Base-by-base conservation (phyloP, 768 basidiomycete genomes). In the Serendipita sp. region DNA sequence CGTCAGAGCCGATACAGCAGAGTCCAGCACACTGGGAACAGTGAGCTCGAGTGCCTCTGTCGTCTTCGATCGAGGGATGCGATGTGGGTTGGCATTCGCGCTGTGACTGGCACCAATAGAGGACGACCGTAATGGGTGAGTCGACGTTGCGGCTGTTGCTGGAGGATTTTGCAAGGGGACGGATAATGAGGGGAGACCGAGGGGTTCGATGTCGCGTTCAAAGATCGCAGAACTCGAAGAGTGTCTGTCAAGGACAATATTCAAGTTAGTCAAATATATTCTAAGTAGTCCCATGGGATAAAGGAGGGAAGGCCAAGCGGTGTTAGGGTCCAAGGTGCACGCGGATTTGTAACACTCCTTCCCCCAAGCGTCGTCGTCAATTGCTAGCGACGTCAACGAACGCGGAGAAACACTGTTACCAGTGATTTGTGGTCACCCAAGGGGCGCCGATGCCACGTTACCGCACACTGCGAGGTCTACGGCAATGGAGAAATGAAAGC, bases 141-240 rank as follows among this genome's bases (percentile, higher is more conserved):
- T 34, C 73, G 78, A 67, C 70, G 69, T 0, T 14, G 69, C 68
- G 1, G 73, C 61, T 16, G 84, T 84, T 17, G 45, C 11, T 4
- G 53, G 26, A 11, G 53, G 17, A 28, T 24, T 33, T 11, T 28
- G 53, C 22, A 26, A n/a, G 22, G 62, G 41, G 53, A 56, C 62
- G 20, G 62, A 42, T 41, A 68, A 68, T 22, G 41, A 42, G 2
- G 68, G 66, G 11, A 64, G 30, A 24, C 65, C 61, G 33, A 66
- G 65, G 13, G 63, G 63, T 67, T 92, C 90, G 66, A 94, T 90
- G 71, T 94, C 90, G 38, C 90, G 82, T 73, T 94, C 90, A 64
- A 94, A 94, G 63, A 93, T 94, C 41, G 90, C 90, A 0, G 89
- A 91, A 0, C 88, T 88, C 0, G 88, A 88, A 0, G 88, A 91